Evolutionary conservation across 768 basidiomycete species (phyloP), one percentile per base, ranked within the genome.

Genomic region (Pleurotus citrinopileatus): DNA sequence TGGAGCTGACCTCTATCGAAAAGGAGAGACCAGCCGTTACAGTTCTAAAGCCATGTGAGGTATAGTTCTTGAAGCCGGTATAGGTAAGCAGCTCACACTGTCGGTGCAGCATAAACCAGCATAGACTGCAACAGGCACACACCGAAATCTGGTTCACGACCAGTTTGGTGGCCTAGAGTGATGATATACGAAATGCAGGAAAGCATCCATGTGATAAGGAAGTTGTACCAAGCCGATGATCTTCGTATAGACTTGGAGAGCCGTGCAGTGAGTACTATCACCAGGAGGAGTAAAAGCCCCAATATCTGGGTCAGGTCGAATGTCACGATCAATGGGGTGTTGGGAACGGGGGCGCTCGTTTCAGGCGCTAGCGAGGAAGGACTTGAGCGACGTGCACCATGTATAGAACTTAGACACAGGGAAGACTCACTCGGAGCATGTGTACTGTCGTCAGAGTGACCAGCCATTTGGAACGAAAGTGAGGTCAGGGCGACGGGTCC

Each of bases 161-260:
- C 45, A 25, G 45, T 47, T 47, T 47, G 45, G 13, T 47, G 45
- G 22, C 45, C 45, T 9, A 47, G 45, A 10, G 26, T 47, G 15
- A 47, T 20, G 12, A 47, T 20, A 28, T 47, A 29, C 15, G 45
- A 47, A 6, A 47, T 6, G 45, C 45, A 47, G n/a, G 23, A 47
- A 13, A 47, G 10, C 12, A 47, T 28, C 45, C 45, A 47, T n/a
- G 45, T 47, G 8, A 47, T 15, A 13, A 47, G 25, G 26, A 47
- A 47, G 45, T 47, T 47, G 45, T 23, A 47, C 45, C 45, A 47
- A 47, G 45, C 23, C 9, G 45, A 20, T 15, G 45, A 47, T n/a
- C 45, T 26, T n/a, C 27, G 23, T 6, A 47, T 28, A 26, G 45
- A n/a, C 23, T 13, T 26, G 4, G 45, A 25, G 23, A 47, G 20